Evolutionary conservation across 1,284 basidiomycete genomes (phyloP).

Genomic region (Schizopora paradoxa): DNA sequence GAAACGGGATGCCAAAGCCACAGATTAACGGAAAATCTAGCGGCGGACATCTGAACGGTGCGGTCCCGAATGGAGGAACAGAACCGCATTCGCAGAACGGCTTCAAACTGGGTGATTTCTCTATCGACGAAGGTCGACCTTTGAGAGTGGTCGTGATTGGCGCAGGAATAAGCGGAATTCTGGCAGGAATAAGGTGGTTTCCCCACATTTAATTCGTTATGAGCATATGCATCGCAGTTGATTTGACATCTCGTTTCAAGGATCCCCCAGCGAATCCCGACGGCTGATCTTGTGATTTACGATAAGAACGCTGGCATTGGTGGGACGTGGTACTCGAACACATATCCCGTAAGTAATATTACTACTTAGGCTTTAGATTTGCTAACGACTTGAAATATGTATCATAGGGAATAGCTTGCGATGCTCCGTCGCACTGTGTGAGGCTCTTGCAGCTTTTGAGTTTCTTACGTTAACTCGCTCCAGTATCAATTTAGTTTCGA

Average conservation of each 20-base stretch:
- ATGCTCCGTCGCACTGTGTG: constrained; percentile 50
- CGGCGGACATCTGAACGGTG: too few species aligned
- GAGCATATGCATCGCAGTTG: too few species aligned
- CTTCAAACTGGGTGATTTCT: constrained; percentile 26
- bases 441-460: constrained; percentile 18
- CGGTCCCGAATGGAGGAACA: too few species aligned
- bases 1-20: too few species aligned
- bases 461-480: neutral
- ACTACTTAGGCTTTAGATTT: neutral
- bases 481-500: constrained; percentile 60
- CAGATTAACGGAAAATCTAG: too few species aligned
- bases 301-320: constrained; percentile 55
- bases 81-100: too few species aligned
- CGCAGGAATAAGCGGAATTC: constrained; percentile 52
- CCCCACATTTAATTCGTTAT: too few species aligned
- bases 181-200: constrained; percentile 53
- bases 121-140: constrained; percentile 43
- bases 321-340: constrained; percentile 49
- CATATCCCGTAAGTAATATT: constrained; percentile 29
- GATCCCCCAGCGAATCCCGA: constrained; percentile 48
- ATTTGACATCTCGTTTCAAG: too few species aligned
- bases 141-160: constrained; percentile 48
- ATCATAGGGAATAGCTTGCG: constrained; percentile 46
- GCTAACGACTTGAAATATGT: neutral
- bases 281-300: constrained; percentile 53